phyloP scores from a whole-genome alignment of 768 basidiomycete species.

The Kwoniella dejecticola region DNA sequence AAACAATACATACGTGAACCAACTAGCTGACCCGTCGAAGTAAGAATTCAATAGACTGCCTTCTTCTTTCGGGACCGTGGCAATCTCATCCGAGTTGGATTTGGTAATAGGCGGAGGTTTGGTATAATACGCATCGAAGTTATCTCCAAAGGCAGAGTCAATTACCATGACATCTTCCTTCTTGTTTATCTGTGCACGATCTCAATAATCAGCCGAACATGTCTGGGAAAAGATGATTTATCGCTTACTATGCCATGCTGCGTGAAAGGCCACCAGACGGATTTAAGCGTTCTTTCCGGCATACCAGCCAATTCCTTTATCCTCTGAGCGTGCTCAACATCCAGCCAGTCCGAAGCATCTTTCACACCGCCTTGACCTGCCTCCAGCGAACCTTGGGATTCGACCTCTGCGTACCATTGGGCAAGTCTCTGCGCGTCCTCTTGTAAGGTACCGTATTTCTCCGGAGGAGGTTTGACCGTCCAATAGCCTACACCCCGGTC shows the following conservation, averaged over 20 bases:
- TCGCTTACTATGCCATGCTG: constrained; percentile 65
- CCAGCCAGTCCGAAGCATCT: constrained; percentile 63
- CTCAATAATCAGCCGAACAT: background rate
- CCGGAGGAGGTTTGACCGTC: constrained; percentile 53
- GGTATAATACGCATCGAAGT: constrained; percentile 71
- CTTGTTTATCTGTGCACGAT: constrained; percentile 60
- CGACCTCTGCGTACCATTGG: constrained; percentile 65
- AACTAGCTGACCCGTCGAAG: constrained; percentile 90
- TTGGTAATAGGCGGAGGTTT: constrained; percentile 47
- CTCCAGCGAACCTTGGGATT: constrained; percentile 43
- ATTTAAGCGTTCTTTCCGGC: constrained; percentile 72
- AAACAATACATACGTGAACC: constrained; percentile 69
- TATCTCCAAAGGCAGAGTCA: constrained; percentile 84
- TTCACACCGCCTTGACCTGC: constrained; percentile 57
- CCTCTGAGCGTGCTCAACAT: constrained; percentile 66
- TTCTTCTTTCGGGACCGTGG: constrained; percentile 6
- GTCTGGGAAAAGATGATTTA: background rate
- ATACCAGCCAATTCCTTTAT: constrained; percentile 75
- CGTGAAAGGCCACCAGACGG: constrained; percentile 96
- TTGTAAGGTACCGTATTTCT: constrained; percentile 36
- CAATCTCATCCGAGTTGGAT: constrained; percentile 1
- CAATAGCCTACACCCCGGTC: constrained; percentile 62
- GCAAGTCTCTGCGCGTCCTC: constrained; percentile 65
- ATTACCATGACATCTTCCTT: constrained; percentile 81
- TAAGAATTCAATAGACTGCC: constrained; percentile 62